phyloP scores from a whole-genome alignment of 2,329 filamentous ascomycete genomes.

The Colletotrichum sp. region DNA sequence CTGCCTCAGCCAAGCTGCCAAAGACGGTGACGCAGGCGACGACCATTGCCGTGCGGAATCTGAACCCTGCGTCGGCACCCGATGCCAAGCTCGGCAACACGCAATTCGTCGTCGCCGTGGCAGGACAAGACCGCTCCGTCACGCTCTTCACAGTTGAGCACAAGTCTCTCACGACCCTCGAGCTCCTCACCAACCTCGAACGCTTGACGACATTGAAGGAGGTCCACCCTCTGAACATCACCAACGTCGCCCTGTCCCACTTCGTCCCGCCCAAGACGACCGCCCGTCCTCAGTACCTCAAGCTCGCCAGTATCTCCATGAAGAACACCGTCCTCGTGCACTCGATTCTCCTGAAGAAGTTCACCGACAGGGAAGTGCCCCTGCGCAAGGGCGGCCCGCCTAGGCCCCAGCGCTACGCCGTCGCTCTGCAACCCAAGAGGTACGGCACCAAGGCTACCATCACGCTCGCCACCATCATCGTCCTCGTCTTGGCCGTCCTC shows the following conservation, averaged over 20 bases:
- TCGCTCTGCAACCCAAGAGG: constrained; percentile 61
- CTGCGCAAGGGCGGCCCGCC: constrained; percentile 42
- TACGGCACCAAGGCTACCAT: constrained; percentile 57
- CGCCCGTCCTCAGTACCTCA: constrained; percentile 62
- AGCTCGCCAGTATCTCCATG: constrained; percentile 81
- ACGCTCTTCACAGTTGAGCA: constrained; percentile 80
- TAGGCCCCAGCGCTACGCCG: constrained; percentile 69
- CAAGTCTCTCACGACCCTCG: constrained; percentile 46
- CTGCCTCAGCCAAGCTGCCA: constrained; percentile 63
- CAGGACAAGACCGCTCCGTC: constrained; percentile 80
- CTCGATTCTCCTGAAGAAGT: constrained; percentile 69
- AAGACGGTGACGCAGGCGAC: constrained; percentile 74
- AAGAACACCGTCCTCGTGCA: constrained; percentile 82
- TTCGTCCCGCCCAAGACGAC: constrained; percentile 59
- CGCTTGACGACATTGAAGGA: constrained; percentile 57
- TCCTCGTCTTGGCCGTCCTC: constrained; percentile 65
- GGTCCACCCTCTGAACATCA: constrained; percentile 63
- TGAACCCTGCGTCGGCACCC: constrained; percentile 60
- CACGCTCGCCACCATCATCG: constrained; percentile 58
- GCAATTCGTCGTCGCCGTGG: constrained; percentile 82
- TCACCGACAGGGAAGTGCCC: constrained; percentile 37
- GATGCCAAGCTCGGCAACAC: constrained; percentile 61
- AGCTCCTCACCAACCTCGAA: constrained; percentile 56
- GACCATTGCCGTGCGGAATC: constrained; percentile 75
- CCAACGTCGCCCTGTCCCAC: constrained; percentile 61